These are phyloP conservation scores for Schwanniomyces vanrijiae DNA, from an alignment of 805 yeast species.

Conservation along the genomic window DNA sequence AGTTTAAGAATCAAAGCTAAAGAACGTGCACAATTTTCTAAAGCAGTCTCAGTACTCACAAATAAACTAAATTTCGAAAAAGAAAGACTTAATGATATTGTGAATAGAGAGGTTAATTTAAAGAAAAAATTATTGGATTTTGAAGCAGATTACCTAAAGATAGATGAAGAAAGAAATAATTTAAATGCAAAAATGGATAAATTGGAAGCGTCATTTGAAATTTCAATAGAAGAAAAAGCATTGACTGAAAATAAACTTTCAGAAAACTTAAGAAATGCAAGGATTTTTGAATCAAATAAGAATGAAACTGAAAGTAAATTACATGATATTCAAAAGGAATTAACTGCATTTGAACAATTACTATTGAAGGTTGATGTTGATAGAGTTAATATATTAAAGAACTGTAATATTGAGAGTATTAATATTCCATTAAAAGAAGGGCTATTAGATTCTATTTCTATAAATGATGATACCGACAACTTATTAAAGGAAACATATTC, in stretches of 20 bases:
- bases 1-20: conserved; percentile 54
- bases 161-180: conserved; percentile 33
- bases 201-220: conserved; percentile 28
- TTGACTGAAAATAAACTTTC: conserved; percentile 8
- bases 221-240: conserved; percentile 19
- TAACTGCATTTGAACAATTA: conserved; percentile 49
- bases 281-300: conserved; percentile 29
- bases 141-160: conserved; percentile 27
- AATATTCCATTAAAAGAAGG: conserved; percentile 64
- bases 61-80: conserved; percentile 65
- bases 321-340: conserved; percentile 25
- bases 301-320: conserved; percentile 39
- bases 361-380: conserved; percentile 55
- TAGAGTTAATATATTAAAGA: conserved; percentile 58
- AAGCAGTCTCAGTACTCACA: conserved; percentile 59
- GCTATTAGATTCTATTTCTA: conserved; percentile 57
- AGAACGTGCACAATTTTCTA: conserved; percentile 60
- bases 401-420: conserved; percentile 73
- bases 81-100: conserved; percentile 56
- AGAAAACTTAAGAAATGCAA: conserved; percentile 26
- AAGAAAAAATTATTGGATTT: conserved; percentile 36
- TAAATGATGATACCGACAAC: conserved; percentile 48
- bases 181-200: conserved; percentile 20
- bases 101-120: conserved; percentile 45
- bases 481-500: conserved; percentile 41